Base-by-base conservation (phyloP, 192 early-diverging fungal genomes). In the Entophlyctis luteolus region DNA sequence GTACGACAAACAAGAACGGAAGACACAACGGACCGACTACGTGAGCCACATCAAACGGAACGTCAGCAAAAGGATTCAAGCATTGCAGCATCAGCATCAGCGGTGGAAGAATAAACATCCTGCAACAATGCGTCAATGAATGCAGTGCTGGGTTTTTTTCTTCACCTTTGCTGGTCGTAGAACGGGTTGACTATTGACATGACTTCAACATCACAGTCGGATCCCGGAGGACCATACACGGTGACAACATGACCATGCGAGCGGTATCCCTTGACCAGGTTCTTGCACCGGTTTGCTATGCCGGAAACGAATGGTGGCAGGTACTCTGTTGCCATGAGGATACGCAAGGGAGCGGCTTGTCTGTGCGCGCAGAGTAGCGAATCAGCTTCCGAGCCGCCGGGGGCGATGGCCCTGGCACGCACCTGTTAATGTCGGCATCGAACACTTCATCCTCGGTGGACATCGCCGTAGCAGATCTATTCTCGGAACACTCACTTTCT, bases 301-400 rank as follows among this genome's bases (percentile, higher is more conserved):
- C 81, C 81, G 8, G 79, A 81, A 25, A 83, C 75, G 56, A 66
- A 79, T 4, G 81, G 81, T 10, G 81, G 81, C 10, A 83, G 68
- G 57, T 81, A 83, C 55, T 83, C 81, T 16, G 78, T 83, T 12
- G 74, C 81, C 23, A 83, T 52, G 16, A 83, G 65, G 47, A 83
- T 81, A 34, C 73, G 73, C 48, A 83, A 36, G 4, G 75, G 79
- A 33, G 28, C 47, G 38, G 48, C 48, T 28, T 45, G 42, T 10
- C 42, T 45, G 10, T 10, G 10, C 12, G 42, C n/a, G 10, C 12
- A 45, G 10, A 10, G 10, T 45, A n/a, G 42, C 42, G 10, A 45
- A 45, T 10, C 10, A 45, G n/a, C n/a, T 20, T 20, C 49, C 12
- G 10, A 20, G 49, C 22, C 5, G 5, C 10, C 42, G 42, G 42